Percentiles rank a stretch among this genome's conserved stretches.
phyloP scores from a whole-genome alignment of 2,329 filamentous ascomycete genomes.

The Arthrobotrys conoides region DNA sequence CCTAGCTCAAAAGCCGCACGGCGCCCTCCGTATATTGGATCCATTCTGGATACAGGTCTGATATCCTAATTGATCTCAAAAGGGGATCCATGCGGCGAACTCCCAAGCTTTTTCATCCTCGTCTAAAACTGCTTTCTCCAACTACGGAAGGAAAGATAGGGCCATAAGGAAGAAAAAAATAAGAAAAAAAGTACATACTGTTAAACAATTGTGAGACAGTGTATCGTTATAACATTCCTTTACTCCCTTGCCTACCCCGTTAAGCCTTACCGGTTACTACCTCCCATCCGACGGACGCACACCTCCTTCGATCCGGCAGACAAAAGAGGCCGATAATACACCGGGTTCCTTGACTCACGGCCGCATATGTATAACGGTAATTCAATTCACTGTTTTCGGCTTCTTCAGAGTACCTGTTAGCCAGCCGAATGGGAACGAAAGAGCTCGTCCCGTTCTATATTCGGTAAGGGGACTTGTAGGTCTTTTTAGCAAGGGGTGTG shows the following conservation, averaged over 20 bases:
- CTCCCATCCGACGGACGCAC: slow-evolving; percentile 10
- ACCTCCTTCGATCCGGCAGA: slow-evolving; percentile 46
- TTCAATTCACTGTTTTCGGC: slow-evolving; percentile 16
- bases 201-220: slow-evolving; percentile 35
- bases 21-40: slow-evolving; percentile 9
- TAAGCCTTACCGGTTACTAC: slow-evolving; percentile 21
- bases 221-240: slow-evolving; percentile 35
- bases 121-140: slow-evolving; percentile 39
- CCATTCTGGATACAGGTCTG: slow-evolving; percentile 24
- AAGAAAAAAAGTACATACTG: slow-evolving; percentile 3
- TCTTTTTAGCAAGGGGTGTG: slow-evolving; percentile 10
- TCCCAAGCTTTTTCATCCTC: slow-evolving; percentile 11
- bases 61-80: slow-evolving; percentile 22
- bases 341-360: slow-evolving; percentile 14
- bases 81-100: slow-evolving; percentile 8
- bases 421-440: not conserved
- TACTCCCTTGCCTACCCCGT: slow-evolving; percentile 4
- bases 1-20: slow-evolving; percentile 4
- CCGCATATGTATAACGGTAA: slow-evolving; percentile 9
- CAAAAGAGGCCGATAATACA: slow-evolving; percentile 38
- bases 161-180: not conserved
- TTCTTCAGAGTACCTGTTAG: not conserved
- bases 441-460: not conserved
- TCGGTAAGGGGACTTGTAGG: slow-evolving; percentile 1
- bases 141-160: slow-evolving; percentile 27